Percentiles rank a stretch among this genome's conserved stretches.
phyloP scores from a whole-genome alignment of 2,329 filamentous ascomycete species.

The Elsinoe australis region DNA sequence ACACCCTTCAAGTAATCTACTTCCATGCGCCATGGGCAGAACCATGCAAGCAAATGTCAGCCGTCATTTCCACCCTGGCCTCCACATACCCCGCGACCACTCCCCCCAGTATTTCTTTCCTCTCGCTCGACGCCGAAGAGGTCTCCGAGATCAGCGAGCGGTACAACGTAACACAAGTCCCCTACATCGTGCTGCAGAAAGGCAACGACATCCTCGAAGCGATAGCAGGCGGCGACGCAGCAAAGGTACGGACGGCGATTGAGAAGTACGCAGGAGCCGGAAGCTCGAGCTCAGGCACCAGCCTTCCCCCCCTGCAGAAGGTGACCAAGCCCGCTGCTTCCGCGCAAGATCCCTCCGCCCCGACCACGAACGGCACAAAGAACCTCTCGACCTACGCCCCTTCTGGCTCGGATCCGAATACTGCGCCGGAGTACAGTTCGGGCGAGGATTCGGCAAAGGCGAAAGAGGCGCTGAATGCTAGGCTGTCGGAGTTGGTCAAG shows the following conservation, averaged over 20 bases:
- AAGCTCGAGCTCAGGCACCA: slow-evolving; percentile 30
- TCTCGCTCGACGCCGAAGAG: slow-evolving; percentile 90
- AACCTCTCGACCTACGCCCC: slow-evolving; percentile 42
- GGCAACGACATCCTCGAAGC: slow-evolving; percentile 70
- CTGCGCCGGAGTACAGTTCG: slow-evolving; percentile 41
- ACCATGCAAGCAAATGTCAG: slow-evolving; percentile 89
- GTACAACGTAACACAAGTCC: slow-evolving; percentile 91
- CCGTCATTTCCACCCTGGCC: slow-evolving; percentile 76
- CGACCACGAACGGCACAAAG: slow-evolving; percentile 29
- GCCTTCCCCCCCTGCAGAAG: slow-evolving; percentile 36
- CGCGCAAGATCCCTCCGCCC: slow-evolving; percentile 17
- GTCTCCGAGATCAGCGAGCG: slow-evolving; percentile 82
- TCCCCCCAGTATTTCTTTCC: slow-evolving; percentile 66
- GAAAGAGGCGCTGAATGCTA: slow-evolving; percentile 78
- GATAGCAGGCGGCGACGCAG: slow-evolving; percentile 81
- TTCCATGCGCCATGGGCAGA: slow-evolving; percentile 97
- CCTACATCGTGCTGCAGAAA: slow-evolving; percentile 77
- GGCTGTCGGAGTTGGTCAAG: slow-evolving; percentile 78
- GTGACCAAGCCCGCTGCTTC: slow-evolving; percentile 39
- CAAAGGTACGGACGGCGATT: slow-evolving; percentile 76
- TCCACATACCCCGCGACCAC: slow-evolving; percentile 68
- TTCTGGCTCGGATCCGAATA: slow-evolving; percentile 34
- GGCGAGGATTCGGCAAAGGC: slow-evolving; percentile 36
- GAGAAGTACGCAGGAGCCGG: slow-evolving; percentile 67
- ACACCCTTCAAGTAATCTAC: slow-evolving; percentile 74